These are phyloP conservation scores for Murraya paniculata DNA, from an alignment of 345 rosid species.

Conservation along the genomic window DNA sequence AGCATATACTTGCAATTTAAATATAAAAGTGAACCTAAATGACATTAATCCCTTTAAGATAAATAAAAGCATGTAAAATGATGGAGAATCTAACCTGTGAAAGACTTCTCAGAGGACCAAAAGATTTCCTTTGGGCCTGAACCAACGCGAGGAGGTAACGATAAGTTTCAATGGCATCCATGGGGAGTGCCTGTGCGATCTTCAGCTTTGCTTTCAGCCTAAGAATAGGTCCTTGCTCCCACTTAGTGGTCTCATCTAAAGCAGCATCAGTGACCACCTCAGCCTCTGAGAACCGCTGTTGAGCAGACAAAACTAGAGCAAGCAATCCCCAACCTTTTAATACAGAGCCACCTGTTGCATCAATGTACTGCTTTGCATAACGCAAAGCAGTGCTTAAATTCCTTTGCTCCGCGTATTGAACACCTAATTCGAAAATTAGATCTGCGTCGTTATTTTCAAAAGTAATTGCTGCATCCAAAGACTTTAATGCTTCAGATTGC, in stretches of 20 bases:
- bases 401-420: slow-evolving; percentile 83
- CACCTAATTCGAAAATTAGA: slow-evolving; percentile 74
- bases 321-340: slow-evolving; percentile 92
- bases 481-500: slow-evolving; percentile 78
- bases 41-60: background rate
- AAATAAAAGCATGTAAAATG: background rate
- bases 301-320: slow-evolving; percentile 80
- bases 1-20: slow-evolving; percentile 1
- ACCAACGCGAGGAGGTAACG: slow-evolving; percentile 86
- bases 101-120: slow-evolving; percentile 54
- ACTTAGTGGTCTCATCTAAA: slow-evolving; percentile 83
- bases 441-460: slow-evolving; percentile 72
- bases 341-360: slow-evolving; percentile 78
- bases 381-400: slow-evolving; percentile 66
- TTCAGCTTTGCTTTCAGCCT: slow-evolving; percentile 82
- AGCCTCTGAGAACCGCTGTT: slow-evolving; percentile 81
- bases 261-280: slow-evolving; percentile 89
- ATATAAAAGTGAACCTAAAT: background rate
- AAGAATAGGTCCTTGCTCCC: slow-evolving; percentile 87
- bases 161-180: slow-evolving; percentile 81
- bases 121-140: slow-evolving; percentile 87
- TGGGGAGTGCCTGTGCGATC: slow-evolving; percentile 60
- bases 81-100: slow-evolving; percentile 51
- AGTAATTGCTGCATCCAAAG: slow-evolving; percentile 61
- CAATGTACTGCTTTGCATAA: slow-evolving; percentile 69